phyloP scores from a whole-genome alignment of 176 grass and related monocot genomes.

The Rhynchospora breviuscula region DNA sequence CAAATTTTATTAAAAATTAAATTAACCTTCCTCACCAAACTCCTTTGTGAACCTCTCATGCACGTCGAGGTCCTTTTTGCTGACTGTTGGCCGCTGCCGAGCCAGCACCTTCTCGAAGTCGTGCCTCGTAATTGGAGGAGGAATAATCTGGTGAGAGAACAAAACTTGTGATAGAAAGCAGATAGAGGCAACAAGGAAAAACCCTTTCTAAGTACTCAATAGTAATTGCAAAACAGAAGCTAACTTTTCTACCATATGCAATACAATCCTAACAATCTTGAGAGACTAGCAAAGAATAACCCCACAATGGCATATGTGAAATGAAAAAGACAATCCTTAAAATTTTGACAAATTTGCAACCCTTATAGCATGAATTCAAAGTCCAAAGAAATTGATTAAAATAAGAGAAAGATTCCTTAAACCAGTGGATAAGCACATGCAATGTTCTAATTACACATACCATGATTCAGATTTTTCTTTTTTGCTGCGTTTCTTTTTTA shows the following conservation, averaged over 20 bases:
- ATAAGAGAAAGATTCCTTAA: background rate
- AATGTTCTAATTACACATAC: too few species aligned
- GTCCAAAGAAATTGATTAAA: background rate
- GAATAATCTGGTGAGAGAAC: slow-evolving; percentile 49
- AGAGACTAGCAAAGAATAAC: too few species aligned
- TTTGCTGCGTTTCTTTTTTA: too few species aligned
- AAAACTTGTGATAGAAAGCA: background rate
- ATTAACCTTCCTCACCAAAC: slow-evolving; percentile 94
- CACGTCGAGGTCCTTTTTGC: slow-evolving; percentile 89
- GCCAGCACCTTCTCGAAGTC: slow-evolving; percentile 85
- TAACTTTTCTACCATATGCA: background rate
- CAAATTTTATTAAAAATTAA: slow-evolving; percentile 23
- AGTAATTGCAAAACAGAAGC: background rate
- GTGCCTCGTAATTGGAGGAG: slow-evolving; percentile 64
- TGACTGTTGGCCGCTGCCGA: slow-evolving; percentile 78
- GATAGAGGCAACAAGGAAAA: background rate
- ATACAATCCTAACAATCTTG: background rate
- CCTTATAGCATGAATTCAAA: background rate
- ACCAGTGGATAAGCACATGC: too few species aligned
- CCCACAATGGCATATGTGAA: too few species aligned
- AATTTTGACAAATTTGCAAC: too few species aligned
- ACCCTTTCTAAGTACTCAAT: background rate
- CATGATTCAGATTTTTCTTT: too few species aligned
- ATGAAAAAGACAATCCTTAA: too few species aligned
- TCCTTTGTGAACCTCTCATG: slow-evolving; percentile 95